A percentile compares a stretch with the other conserved stretches of the same genome.
Conservation (phyloP, 2,329 filamentous ascomycete species). For the Periconia sp. region DNA sequence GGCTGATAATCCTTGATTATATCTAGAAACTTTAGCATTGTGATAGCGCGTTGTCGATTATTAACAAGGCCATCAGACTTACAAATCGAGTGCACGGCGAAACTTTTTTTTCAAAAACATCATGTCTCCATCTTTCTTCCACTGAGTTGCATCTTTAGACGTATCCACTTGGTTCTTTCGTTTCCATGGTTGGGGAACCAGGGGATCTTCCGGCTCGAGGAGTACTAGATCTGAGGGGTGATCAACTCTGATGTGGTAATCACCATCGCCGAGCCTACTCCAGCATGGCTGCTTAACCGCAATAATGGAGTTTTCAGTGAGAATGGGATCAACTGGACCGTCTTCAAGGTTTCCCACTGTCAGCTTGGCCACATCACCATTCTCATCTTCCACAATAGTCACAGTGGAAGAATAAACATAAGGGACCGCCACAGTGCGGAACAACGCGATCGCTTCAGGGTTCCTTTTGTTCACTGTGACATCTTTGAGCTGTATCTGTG, state of each 20-base stretch:
- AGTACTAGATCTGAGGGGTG: slow-evolving; percentile 25
- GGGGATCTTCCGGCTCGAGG: slow-evolving; percentile 6
- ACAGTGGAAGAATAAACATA: slow-evolving; percentile 25
- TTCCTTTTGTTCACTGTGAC: slow-evolving; percentile 10
- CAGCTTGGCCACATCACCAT: slow-evolving; percentile 17
- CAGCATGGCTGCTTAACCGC: slow-evolving; percentile 26
- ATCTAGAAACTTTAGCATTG: slow-evolving; percentile 11
- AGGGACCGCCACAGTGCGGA: slow-evolving; percentile 19
- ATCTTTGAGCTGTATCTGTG: slow-evolving; percentile 14
- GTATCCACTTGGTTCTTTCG: background rate
- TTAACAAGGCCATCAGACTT: background rate
- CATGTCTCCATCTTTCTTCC: slow-evolving; percentile 28
- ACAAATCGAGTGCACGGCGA: slow-evolving; percentile 20
- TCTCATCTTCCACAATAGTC: slow-evolving; percentile 21
- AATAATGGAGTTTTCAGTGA: slow-evolving; percentile 13
- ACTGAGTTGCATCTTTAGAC: slow-evolving; percentile 7
- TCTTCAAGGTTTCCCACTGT: slow-evolving; percentile 28
- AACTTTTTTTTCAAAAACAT: slow-evolving; percentile 29
- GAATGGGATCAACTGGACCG: slow-evolving; percentile 20
- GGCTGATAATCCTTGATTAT: slow-evolving; percentile 11
- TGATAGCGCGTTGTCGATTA: background rate
- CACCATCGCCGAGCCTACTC: slow-evolving; percentile 13
- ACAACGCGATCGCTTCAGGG: slow-evolving; percentile 7
- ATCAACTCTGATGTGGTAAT: slow-evolving; percentile 24
- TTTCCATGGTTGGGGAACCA: slow-evolving; percentile 14